Evolutionary conservation across 371 early-diverging fungal genomes (phyloP), one percentile per base, ranked within the genome.

Genomic region (Apophysomyces trapeziformis): DNA sequence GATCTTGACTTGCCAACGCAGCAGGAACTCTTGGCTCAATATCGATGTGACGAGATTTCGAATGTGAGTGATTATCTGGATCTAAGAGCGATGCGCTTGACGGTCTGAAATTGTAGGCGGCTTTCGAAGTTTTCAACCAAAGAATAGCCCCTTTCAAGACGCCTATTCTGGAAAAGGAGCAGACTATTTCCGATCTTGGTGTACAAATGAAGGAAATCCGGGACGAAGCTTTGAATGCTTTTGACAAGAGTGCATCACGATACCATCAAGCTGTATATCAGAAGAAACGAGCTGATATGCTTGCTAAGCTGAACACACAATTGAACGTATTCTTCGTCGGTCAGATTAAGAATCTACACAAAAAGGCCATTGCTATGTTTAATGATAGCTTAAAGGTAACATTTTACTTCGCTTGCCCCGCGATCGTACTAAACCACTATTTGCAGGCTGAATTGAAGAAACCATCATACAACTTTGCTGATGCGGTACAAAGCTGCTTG

Each of bases 1-100:
- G 99, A 98, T 68, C 80, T 99, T 66, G 99, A 99, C 82, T 78
- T 99, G 54, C 99, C 99, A 4, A 97, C 98, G 2, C 99, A 99
- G 75, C 97, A 96, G 80, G 95, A 98, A 72, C 79, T 99, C 54
- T 82, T 99, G 64, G 98, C 99, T 35, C 98, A 98, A 82, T 98
- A 93, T 77, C 92, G 99, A 60, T 99, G 99, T 76, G 99, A 99
- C 67, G 99, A 99, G 74, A 97, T 99, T 65, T 89, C 93, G n/a
- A 88, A 85, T 58, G 86, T 83, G 72, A 68, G 61, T 36, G 38
- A 7, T 35, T 41, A 37, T 43, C 38, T 46, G 7, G 9, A 26
- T 21, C 32, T 50, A 21, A n/a, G 7, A 7, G 16, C 21, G n/a
- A 21, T 18, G 1, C 38, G 32, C 2, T 36, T 46, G 45, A 7